Base-by-base conservation (phyloP, 2,329 filamentous ascomycete species). In the Ophiostoma australiae region DNA sequence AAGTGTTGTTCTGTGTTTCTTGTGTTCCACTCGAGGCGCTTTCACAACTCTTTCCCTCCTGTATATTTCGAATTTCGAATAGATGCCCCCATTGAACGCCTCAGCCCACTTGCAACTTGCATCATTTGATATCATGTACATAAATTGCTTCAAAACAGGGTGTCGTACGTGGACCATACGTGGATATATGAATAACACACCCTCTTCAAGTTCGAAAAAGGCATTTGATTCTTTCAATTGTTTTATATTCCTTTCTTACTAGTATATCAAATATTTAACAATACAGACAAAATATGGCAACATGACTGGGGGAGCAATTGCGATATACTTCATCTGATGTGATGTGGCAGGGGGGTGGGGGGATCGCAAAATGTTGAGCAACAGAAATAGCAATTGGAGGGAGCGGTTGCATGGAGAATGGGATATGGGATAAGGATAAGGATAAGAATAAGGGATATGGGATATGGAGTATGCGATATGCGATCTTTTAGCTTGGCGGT, bases 1-100 rank as follows among this genome's bases (percentile, higher is more conserved):
- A 33, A 31, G 2, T 27, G n/a, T 58, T 27, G n/a, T n/a, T 27
- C 23, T 5, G 17, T 48, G 7, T n/a, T 48, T 27, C 10, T 13
- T 33, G 8, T 33, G 11, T 63, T 33, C 23, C 27, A 33, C 15
- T 31, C 68, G 33, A 63, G 58, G 23, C 58, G 58, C 23, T 33
- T 33, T 33, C 23, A 63, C 27, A 63, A 33, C 23, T 48, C 5
- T 20, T 63, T 63, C 33, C 58, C 33, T 27, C 33, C 58, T 27
- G 58, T 63, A 63, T 67, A 67, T 41, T 67, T n/a, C 35, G 20
- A 67, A 67, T 67, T 67, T n/a, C 63, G 20, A 67, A 67, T 67
- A 37, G 63, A 41, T 27, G 27, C 27, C 27, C 11, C 27, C 27
- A 41, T 41, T 41, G 39, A 41, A 41, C 10, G 10, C 39, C 15